phyloP scores from a whole-genome alignment of 495 filamentous ascomycete genomes.

The Neurospora sp. region DNA sequence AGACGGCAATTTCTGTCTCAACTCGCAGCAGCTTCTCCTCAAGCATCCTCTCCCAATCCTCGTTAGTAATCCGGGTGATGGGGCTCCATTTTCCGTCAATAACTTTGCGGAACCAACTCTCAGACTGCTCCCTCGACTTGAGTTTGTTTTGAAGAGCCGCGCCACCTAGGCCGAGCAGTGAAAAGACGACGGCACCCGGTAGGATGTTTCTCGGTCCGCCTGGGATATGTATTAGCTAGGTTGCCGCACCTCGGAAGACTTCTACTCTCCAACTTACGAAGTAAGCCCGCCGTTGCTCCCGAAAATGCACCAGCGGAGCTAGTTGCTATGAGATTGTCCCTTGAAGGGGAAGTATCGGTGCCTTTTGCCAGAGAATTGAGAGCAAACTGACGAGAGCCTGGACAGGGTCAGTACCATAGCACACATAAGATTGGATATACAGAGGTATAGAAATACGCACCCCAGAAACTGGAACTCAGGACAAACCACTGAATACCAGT shows the following conservation, averaged over 20 bases:
- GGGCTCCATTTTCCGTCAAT: conserved; percentile 71
- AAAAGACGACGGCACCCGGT: conserved; percentile 30
- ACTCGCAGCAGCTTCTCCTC: conserved; percentile 67
- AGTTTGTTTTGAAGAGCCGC: conserved; percentile 19
- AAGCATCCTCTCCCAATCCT: conserved; percentile 68
- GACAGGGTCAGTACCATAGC: conserved; percentile 6
- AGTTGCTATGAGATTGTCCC: conserved; percentile 51
- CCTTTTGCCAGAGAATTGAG: conserved; percentile 27
- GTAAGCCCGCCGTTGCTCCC: conserved; percentile 54
- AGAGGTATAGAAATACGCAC: conserved; percentile 30
- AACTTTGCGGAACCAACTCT: conserved; percentile 7
- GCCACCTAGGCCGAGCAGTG: conserved; percentile 26
- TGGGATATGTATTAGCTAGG: conserved; percentile 14
- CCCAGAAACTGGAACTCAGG: conserved; percentile 68
- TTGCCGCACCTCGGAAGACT: neutral
- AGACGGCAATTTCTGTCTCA: conserved; percentile 74
- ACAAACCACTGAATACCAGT: conserved; percentile 71
- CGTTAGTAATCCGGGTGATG: conserved; percentile 61
- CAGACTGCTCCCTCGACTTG: neutral
- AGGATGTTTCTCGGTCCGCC: conserved; percentile 34
- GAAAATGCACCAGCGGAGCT: conserved; percentile 58
- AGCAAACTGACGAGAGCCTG: conserved; percentile 28
- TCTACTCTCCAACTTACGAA: conserved; percentile 44
- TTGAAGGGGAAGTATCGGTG: conserved; percentile 36
- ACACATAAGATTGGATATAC: neutral